phyloP scores from a whole-genome alignment of 495 filamentous ascomycete species.

The Acidiella bohemica region DNA sequence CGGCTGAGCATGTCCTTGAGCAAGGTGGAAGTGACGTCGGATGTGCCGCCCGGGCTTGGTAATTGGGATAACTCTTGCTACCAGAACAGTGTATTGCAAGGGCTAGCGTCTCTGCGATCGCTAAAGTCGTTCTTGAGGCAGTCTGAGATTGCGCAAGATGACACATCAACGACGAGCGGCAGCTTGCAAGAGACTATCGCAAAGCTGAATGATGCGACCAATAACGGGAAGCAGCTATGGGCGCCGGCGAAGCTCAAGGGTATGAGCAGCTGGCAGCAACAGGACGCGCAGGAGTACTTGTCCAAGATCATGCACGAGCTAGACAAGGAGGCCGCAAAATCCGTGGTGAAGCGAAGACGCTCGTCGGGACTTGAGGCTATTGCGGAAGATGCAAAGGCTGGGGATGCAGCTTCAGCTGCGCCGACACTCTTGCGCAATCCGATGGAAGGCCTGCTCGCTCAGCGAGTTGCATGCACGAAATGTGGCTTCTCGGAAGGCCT shows the following conservation, averaged over 20 bases:
- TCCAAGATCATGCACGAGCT: constrained; percentile 78
- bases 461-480: constrained; percentile 73
- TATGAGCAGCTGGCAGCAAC: constrained; percentile 89
- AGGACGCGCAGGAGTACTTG: constrained; percentile 97
- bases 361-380: constrained; percentile 31
- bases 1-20: constrained; percentile 26
- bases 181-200: constrained; percentile 51
- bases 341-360: background rate
- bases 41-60: constrained; percentile 59
- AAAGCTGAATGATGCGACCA: constrained; percentile 50
- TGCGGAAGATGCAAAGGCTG: constrained; percentile 5
- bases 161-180: constrained; percentile 32
- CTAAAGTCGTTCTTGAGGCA: constrained; percentile 39
- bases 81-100: constrained; percentile 88
- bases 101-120: constrained; percentile 59
- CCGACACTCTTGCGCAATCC: constrained; percentile 40
- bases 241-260: constrained; percentile 63
- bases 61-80: constrained; percentile 95
- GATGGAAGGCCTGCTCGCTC: constrained; percentile 75
- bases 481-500: constrained; percentile 83
- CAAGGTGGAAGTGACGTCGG: constrained; percentile 19
- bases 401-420: constrained; percentile 16
- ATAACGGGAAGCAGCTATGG: constrained; percentile 62
- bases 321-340: constrained; percentile 39
- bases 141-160: constrained; percentile 23